A percentile compares a stretch with the other conserved stretches of the same genome.
Evolutionary conservation across 2,329 filamentous ascomycete genomes (phyloP).

Genomic region (Diaporthe sp.): DNA sequence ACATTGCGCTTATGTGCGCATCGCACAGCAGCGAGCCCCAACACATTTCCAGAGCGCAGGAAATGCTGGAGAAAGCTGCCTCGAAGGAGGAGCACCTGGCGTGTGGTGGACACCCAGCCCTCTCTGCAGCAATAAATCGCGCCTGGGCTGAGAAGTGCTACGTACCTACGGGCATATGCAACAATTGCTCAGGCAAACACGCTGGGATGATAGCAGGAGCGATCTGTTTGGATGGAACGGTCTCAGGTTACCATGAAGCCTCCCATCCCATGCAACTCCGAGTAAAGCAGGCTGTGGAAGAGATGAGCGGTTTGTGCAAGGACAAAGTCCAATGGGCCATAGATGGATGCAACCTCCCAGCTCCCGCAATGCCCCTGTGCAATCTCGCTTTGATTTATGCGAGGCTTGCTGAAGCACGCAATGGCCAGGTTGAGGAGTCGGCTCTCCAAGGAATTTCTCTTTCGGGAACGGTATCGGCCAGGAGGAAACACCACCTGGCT

Average conservation of each 20-base stretch:
- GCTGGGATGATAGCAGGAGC: background rate
- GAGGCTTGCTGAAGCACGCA: background rate
- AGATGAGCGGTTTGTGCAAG: background rate
- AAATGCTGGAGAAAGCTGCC: background rate
- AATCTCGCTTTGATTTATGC: background rate
- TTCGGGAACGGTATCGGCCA: background rate
- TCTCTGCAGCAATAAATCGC: background rate
- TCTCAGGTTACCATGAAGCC: background rate
- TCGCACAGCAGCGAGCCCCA: background rate
- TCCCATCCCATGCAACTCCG: background rate
- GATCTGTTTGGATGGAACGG: background rate
- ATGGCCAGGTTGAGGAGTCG: background rate
- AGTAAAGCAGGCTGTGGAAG: background rate
- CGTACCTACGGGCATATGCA: background rate
- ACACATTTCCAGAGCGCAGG: background rate
- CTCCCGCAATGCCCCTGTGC: background rate
- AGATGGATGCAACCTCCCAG: background rate
- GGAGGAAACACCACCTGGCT: background rate
- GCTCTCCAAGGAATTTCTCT: background rate
- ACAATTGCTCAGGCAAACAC: background rate
- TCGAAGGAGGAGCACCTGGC: background rate
- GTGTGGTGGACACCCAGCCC: background rate
- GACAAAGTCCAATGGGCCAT: background rate
- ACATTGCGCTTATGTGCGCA: background rate
- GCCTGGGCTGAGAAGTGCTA: background rate